Conservation (phyloP, 805 yeast genomes). For the Yarrowia porcina region DNA sequence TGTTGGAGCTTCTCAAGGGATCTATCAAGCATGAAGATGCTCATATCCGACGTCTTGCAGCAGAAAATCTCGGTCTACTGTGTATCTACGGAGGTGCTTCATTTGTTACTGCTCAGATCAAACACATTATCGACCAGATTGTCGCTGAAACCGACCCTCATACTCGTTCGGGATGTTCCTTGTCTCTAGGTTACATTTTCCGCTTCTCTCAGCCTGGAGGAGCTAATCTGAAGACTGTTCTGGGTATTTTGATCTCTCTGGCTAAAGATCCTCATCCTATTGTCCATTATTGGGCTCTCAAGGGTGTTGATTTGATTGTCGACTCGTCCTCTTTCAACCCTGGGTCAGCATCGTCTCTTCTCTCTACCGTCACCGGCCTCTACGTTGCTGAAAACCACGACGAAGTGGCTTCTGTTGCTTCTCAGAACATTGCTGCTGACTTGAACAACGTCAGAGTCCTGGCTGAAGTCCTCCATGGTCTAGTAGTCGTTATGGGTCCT, state of each 20-base stretch:
- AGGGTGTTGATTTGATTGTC: conserved; percentile 54
- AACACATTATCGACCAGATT: conserved; percentile 60
- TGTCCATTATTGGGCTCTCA: conserved; percentile 71
- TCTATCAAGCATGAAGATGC: conserved; percentile 44
- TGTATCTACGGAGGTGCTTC: conserved; percentile 35
- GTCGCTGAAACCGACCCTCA: conserved; percentile 63
- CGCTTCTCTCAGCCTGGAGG: conserved; percentile 39
- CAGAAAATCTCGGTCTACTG: conserved; percentile 58
- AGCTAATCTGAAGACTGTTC: conserved; percentile 45
- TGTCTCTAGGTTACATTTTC: conserved; percentile 49
- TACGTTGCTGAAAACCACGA: conserved; percentile 49
- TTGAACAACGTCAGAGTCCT: conserved; percentile 14
- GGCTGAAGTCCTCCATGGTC: conserved; percentile 7
- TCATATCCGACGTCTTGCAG: conserved; percentile 46
- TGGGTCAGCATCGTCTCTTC: conserved; percentile 45
- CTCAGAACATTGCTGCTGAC: conserved; percentile 30
- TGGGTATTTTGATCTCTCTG: conserved; percentile 58
- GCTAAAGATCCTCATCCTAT: conserved; percentile 79
- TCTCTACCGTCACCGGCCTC: conserved; percentile 43
- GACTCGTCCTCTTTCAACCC: conserved; percentile 53
- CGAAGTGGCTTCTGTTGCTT: conserved; percentile 43
- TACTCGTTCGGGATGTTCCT: conserved; percentile 56
- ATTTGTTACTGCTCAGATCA: conserved; percentile 43
- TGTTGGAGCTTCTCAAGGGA: conserved; percentile 51
- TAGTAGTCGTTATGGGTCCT: conserved; percentile 19